Evolutionary conservation across 108 stramenopile species (phyloP).

Genomic region (Pinguiococcus pyrenoidosus): DNA sequence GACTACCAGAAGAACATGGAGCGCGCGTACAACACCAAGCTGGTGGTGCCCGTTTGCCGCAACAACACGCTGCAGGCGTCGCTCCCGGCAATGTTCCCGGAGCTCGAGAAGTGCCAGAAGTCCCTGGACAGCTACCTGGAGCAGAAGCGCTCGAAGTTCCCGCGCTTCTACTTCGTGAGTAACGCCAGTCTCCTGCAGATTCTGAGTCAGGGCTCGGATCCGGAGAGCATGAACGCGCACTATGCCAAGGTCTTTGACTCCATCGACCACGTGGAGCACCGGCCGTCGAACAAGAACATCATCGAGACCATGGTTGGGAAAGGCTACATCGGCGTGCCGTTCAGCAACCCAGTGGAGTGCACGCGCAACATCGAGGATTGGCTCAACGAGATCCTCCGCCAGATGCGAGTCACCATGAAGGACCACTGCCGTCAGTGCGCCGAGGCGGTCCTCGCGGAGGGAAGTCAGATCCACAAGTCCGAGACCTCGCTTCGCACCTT

Average conservation of each 20-base stretch:
- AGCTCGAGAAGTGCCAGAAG: constrained; percentile 52
- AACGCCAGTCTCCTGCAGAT: constrained; percentile 47
- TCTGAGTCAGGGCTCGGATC: constrained; percentile 50
- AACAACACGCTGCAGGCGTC: constrained; percentile 41
- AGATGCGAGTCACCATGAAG: constrained; percentile 16
- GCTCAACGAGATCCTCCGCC: constrained; percentile 28
- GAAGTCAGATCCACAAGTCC: neutral
- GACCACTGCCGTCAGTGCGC: too few species aligned
- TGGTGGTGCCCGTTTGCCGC: constrained; percentile 31
- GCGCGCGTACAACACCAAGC: constrained; percentile 24
- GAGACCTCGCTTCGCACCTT: constrained; percentile 38
- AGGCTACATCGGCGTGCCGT: constrained; percentile 9
- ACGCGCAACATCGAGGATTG: constrained; percentile 50
- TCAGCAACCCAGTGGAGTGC: constrained; percentile 28
- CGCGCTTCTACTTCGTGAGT: constrained; percentile 54
- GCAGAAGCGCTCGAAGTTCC: constrained; percentile 49
- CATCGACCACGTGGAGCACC: constrained; percentile 38
- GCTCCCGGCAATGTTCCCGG: constrained; percentile 43
- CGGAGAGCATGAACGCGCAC: constrained; percentile 46
- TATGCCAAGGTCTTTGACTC: constrained; percentile 54
- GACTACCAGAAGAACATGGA: constrained; percentile 48
- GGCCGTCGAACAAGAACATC: constrained; percentile 9
- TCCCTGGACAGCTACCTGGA: constrained; percentile 49
- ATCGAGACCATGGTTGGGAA: constrained; percentile 4
- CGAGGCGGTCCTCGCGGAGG: neutral